phyloP scores from a whole-genome alignment of 2,329 filamentous ascomycete species.

The Botrytis cinerea region DNA sequence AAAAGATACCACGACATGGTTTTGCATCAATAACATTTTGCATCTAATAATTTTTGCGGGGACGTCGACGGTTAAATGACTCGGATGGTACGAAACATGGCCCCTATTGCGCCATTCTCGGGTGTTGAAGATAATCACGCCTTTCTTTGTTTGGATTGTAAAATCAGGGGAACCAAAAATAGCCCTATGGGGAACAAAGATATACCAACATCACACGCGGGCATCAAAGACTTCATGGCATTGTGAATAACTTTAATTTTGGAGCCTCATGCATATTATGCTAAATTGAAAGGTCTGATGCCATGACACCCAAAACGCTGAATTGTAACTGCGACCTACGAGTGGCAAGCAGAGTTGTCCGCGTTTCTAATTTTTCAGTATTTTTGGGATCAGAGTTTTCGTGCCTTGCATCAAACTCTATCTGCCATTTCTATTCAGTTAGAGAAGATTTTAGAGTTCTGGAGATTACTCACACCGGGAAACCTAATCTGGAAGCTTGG shows the following conservation, averaged over 20 bases:
- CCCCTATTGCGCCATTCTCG: constrained; percentile 21
- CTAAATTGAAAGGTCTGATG: neutral
- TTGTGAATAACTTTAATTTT: neutral
- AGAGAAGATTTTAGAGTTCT: neutral
- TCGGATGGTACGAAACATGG: constrained; percentile 19
- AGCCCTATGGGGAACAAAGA: neutral
- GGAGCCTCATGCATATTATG: neutral
- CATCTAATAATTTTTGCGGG: neutral
- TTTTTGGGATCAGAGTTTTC: neutral
- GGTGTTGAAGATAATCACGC: constrained; percentile 20
- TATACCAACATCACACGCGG: neutral
- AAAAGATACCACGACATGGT: constrained; percentile 19
- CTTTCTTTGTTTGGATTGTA: constrained; percentile 24
- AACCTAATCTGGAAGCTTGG: too few relatives aligned
- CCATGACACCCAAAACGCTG: neutral
- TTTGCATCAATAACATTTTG: neutral
- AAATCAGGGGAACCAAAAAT: constrained; percentile 1
- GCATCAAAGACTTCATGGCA: neutral
- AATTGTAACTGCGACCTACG: neutral
- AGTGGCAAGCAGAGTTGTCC: neutral
- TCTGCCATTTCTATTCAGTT: neutral
- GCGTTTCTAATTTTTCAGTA: neutral
- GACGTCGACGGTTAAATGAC: constrained; percentile 3
- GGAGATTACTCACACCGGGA: neutral
- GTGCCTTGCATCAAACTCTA: neutral